phyloP scores from a whole-genome alignment of 306 rosid genomes.

The barrel medic (Medicago truncatula) region DNA sequence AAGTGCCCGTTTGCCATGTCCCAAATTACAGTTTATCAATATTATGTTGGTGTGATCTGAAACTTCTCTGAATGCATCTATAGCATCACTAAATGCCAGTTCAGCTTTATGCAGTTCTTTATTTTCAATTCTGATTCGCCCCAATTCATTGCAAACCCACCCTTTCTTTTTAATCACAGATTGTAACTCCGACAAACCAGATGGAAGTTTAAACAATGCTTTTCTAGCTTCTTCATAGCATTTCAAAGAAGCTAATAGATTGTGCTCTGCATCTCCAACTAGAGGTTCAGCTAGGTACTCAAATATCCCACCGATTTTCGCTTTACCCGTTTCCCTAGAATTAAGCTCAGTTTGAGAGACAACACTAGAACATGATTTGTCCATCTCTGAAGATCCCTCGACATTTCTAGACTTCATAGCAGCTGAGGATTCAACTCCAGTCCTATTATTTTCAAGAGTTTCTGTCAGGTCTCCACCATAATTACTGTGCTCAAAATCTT shows the following conservation, averaged over 20 bases:
- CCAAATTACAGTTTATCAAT: slow-evolving; percentile 89
- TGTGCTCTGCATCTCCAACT: slow-evolving; percentile 64
- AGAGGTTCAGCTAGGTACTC: slow-evolving; percentile 77
- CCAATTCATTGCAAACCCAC: slow-evolving; percentile 95
- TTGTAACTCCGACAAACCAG: slow-evolving; percentile 72
- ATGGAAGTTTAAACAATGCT: slow-evolving; percentile 68
- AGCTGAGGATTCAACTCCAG: slow-evolving; percentile 44
- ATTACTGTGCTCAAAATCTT: slow-evolving; percentile 43
- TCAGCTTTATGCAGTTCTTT: slow-evolving; percentile 81
- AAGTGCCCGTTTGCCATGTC: slow-evolving; percentile 91
- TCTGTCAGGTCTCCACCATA: slow-evolving; percentile 37
- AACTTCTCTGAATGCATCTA: slow-evolving; percentile 86
- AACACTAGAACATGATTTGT: slow-evolving; percentile 39
- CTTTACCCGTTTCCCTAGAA: slow-evolving; percentile 53
- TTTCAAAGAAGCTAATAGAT: slow-evolving; percentile 66
- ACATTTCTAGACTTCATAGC: slow-evolving; percentile 44
- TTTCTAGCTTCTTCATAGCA: slow-evolving; percentile 87
- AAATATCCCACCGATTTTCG: slow-evolving; percentile 88
- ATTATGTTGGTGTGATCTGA: slow-evolving; percentile 88
- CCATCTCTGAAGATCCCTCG: slow-evolving; percentile 45
- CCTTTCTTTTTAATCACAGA: slow-evolving; percentile 79
- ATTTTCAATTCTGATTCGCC: slow-evolving; percentile 77
- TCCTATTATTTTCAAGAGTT: slow-evolving; percentile 34
- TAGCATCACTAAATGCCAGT: slow-evolving; percentile 78
- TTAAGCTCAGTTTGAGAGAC: slow-evolving; percentile 51